Evolutionary conservation across 176 grass and related monocot species (phyloP).

Genomic region (Carex pumila): DNA sequence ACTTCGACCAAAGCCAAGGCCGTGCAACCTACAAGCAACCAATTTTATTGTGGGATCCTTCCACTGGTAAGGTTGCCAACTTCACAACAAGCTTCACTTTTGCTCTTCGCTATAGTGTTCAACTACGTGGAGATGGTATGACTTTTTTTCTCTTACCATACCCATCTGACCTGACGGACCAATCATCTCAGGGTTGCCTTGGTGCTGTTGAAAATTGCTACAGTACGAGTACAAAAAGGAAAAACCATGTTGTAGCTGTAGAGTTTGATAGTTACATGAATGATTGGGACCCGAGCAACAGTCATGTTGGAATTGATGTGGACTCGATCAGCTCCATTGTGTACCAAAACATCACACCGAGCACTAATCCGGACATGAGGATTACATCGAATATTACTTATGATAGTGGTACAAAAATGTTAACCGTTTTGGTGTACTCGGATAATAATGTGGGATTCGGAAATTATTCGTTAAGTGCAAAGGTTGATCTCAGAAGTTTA

Average conservation of each 20-base stretch:
- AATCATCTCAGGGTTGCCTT: constrained; percentile 14
- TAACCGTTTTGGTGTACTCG: background rate
- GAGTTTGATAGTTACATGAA: constrained; percentile 26
- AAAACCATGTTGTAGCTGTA: constrained; percentile 2
- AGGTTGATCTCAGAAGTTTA: constrained; percentile 1
- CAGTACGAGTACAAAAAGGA: background rate
- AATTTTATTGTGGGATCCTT: constrained; percentile 18
- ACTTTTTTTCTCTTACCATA: constrained; percentile 16
- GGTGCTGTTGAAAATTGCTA: constrained; percentile 4
- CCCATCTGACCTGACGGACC: background rate
- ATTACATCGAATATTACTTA: constrained; percentile 10
- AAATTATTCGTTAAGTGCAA: background rate
- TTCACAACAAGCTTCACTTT: constrained; percentile 33
- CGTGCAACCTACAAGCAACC: constrained; percentile 5
- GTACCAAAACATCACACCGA: constrained; percentile 2
- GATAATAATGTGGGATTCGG: background rate
- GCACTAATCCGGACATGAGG: background rate
- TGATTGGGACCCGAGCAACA: background rate
- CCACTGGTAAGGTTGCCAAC: background rate
- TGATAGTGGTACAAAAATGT: background rate
- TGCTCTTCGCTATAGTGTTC: background rate
- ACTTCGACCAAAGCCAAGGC: background rate
- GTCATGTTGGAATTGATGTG: constrained; percentile 30
- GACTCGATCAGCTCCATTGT: constrained; percentile 7
- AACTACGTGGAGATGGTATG: constrained; percentile 9